Conservation (phyloP, 129 eudicot genomes). For the Ambrosia trifida region DNA sequence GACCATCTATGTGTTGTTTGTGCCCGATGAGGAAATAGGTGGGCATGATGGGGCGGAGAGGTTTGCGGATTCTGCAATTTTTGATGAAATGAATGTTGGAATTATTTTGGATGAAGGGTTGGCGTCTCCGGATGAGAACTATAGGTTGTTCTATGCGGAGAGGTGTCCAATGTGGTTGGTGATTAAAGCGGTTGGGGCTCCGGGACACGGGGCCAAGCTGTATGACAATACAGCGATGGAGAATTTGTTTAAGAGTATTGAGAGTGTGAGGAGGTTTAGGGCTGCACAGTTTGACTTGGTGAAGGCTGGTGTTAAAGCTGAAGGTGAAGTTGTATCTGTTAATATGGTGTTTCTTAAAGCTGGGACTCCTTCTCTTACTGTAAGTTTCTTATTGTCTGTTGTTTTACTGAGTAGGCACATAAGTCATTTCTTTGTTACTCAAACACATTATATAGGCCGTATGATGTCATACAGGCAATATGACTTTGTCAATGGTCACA, state of each 20-base stretch:
- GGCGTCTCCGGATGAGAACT: constrained; percentile 60
- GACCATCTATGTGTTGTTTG: constrained; percentile 65
- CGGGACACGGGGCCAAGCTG: constrained; percentile 95
- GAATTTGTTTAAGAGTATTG: constrained; percentile 86
- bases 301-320: constrained; percentile 74
- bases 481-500: too few species aligned
- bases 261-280: constrained; percentile 87
- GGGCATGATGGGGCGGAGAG: constrained; percentile 80
- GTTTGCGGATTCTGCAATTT: constrained; percentile 56
- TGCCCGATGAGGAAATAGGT: constrained; percentile 96
- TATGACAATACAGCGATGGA: constrained; percentile 90
- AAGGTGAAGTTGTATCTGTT: constrained; percentile 85
- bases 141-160: constrained; percentile 74
- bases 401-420: too few species aligned
- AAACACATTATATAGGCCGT: too few species aligned
- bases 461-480: too few species aligned
- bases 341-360: constrained; percentile 86
- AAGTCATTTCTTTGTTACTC: too few species aligned
- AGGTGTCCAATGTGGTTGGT: constrained; percentile 85
- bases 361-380: constrained; percentile 94
- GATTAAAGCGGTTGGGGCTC: constrained; percentile 77
- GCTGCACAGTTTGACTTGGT: constrained; percentile 91
- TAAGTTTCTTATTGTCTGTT: constrained; percentile 25
- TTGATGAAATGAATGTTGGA: constrained; percentile 83
- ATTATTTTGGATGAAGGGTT: constrained; percentile 88